Evolutionary conservation across 805 yeast species (phyloP), one percentile per base, ranked within the genome.

Genomic region (Candida gorgasii): DNA sequence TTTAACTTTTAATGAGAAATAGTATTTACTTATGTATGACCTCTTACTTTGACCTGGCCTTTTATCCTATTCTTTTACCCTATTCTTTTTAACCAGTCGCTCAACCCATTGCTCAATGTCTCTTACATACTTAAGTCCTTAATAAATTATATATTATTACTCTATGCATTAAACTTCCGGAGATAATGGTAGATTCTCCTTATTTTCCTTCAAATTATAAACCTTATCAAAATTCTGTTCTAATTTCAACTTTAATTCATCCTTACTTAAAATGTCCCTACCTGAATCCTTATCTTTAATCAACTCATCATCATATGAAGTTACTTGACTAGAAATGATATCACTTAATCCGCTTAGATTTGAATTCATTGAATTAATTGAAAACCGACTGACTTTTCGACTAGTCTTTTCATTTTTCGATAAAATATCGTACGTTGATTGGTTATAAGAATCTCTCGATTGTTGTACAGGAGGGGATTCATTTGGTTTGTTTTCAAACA

Each of bases 311-410:
- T 53, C 58, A 16, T 43, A 59, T 7, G 65, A 65, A 36, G 49
- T 84, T 53, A 48, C 75, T 51, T 53, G 74, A 59, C 62, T 72
- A 52, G 67, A 77, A 56, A 39, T 75, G 50, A 38, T 75, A 66
- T 48, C 82, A 61, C 62, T 79, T 54, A 46, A 61, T 61, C 63
- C 84, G 64, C 57, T 72, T 51, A 43, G 59, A 53, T 46, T 86
- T 44, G 63, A 84, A 61, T 52, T 75, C 69, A 47, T 71, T 42
- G 58, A 85, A 55, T 38, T 76, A 69, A 67, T 48, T 7, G 87
- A 78, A 44, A 76, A 80, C 35, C 82, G 75, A 26, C 51, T 53
- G 32, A 20, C 16, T 17, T 43, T 42, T n/a, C 43, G 17, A 33
- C 6, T 30, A 4, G 31, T 9, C 9, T 24, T 20, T 44, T 44